Evolutionary conservation across 768 basidiomycete genomes (phyloP).

Genomic region (Tricholoma sp.): DNA sequence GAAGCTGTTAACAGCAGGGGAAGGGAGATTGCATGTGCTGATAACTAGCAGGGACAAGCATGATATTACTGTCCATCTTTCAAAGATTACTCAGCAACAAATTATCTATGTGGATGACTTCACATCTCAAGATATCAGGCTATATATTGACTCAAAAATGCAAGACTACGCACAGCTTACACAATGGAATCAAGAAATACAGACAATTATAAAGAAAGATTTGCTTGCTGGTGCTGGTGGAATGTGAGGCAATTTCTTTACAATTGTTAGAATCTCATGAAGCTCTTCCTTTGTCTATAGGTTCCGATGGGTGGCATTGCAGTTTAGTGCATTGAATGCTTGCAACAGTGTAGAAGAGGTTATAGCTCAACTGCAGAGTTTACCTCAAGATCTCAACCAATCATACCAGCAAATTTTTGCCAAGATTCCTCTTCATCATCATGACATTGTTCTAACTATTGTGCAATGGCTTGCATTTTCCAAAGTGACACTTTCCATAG

Average conservation of each 20-base stretch:
- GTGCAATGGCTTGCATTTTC: neutral
- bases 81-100: neutral
- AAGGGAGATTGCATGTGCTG: neutral
- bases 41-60: neutral
- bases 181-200: neutral
- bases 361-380: neutral
- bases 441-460: neutral
- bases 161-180: neutral
- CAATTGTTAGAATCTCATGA: neutral
- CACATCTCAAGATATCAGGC: too few species aligned
- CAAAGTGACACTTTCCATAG: neutral
- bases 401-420: neutral
- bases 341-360: neutral
- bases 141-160: neutral
- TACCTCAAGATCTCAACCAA: neutral
- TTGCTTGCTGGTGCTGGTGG: neutral
- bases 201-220: neutral
- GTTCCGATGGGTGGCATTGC: constrained; percentile 1
- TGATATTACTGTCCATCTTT: neutral
- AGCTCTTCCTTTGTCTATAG: neutral
- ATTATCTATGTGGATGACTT: neutral
- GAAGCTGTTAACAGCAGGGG: neutral
- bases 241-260: neutral
- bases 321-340: neutral
- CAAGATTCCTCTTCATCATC: too few species aligned